Conservation (phyloP, 2,329 filamentous ascomycete genomes). For the Claviceps sp. region DNA sequence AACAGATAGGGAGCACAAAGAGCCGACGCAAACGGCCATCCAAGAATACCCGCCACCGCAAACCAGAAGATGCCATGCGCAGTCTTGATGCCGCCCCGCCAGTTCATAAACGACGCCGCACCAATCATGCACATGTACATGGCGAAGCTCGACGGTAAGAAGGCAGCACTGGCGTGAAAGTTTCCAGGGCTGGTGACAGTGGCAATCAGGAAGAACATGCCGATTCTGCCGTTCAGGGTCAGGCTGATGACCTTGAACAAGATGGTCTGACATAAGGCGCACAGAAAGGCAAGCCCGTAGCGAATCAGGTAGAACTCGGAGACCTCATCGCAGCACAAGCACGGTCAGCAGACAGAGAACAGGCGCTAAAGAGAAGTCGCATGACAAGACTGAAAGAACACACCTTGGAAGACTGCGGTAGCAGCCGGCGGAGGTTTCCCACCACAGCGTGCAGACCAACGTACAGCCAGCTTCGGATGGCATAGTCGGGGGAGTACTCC, state of each 20-base stretch:
- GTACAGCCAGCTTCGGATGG: slow-evolving; percentile 93
- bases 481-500: slow-evolving; percentile 94
- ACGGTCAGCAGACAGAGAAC: background rate
- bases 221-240: slow-evolving; percentile 70
- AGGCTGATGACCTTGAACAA: slow-evolving; percentile 67
- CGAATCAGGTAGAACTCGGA: slow-evolving; percentile 83
- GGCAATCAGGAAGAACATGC: slow-evolving; percentile 68
- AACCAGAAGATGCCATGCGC: slow-evolving; percentile 84
- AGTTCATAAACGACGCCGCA: slow-evolving; percentile 81
- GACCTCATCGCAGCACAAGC: slow-evolving; percentile 26
- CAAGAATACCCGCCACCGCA: slow-evolving; percentile 68
- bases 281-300: slow-evolving; percentile 57
- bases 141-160: slow-evolving; percentile 85
- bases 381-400: background rate
- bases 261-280: slow-evolving; percentile 69
- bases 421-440: slow-evolving; percentile 51
- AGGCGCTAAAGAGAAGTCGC: background rate
- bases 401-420: slow-evolving; percentile 49
- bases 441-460: slow-evolving; percentile 63
- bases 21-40: slow-evolving; percentile 88
- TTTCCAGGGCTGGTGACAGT: slow-evolving; percentile 75
- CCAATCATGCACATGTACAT: slow-evolving; percentile 91
- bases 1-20: slow-evolving; percentile 67
- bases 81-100: slow-evolving; percentile 65
- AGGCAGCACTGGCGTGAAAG: slow-evolving; percentile 81